A percentile compares a stretch with the other conserved stretches of the same genome.
Conservation (phyloP, 106 monocot species). For the Hemerocallis citrina region DNA sequence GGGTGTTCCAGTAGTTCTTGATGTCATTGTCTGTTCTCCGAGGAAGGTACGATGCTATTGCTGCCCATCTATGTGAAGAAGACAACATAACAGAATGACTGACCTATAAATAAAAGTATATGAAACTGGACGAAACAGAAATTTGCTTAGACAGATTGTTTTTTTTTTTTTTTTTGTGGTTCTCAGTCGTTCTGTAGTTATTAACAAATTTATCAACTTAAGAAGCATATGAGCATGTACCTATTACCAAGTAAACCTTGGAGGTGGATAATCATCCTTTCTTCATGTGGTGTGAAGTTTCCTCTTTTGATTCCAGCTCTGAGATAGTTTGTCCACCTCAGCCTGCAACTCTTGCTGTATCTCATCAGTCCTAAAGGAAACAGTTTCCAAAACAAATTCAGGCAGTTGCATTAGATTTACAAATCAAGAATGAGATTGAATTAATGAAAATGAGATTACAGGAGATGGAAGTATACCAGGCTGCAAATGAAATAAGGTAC, state of each 20-base stretch:
- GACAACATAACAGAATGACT: neutral
- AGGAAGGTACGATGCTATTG: slow-evolving; percentile 74
- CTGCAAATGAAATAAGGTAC: too few species aligned
- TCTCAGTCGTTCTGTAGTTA: too few species aligned
- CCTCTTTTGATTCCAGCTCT: slow-evolving; percentile 67
- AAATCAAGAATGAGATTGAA: too few species aligned
- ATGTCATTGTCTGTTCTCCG: slow-evolving; percentile 78
- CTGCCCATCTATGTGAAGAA: slow-evolving; percentile 45
- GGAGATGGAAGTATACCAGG: too few species aligned
- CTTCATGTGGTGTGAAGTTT: slow-evolving; percentile 60
- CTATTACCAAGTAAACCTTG: slow-evolving; percentile 59
- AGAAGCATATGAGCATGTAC: too few species aligned
- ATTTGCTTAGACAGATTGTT: too few species aligned
- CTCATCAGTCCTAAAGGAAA: slow-evolving; percentile 76
- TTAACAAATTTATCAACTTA: too few species aligned
- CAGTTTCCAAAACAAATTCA: too few species aligned
- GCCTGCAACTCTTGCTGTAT: slow-evolving; percentile 66
- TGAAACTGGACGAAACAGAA: neutral
- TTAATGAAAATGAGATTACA: too few species aligned
- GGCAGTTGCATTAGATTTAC: too few species aligned
- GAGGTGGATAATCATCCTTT: slow-evolving; percentile 52
- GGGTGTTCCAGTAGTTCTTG: slow-evolving; percentile 88
- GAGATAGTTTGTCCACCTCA: slow-evolving; percentile 77
- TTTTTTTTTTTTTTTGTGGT: too few species aligned
- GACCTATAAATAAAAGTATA: too few species aligned